phyloP scores from a whole-genome alignment of 129 eudicot species.

The sunflower (Helianthus annuus) region HanXRQr2.0-SUNRISE NC_035445.2:70550101-70550600 shows the following conservation, averaged over 20 bases:
- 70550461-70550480: constrained; percentile 95
- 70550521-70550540: background rate
- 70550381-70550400: constrained; percentile 75
- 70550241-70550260: no score
- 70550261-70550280: no score
- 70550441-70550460: constrained; percentile 88
- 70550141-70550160: no score
- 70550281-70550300: no score
- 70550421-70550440: constrained; percentile 88
- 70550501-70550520: background rate
- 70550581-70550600: constrained; percentile 44
- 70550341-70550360: constrained; percentile 63
- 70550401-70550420: constrained; percentile 85
- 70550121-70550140: no score
- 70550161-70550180: no score
- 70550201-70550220: no score
- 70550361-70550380: constrained; percentile 50
- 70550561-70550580: background rate
- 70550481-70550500: constrained; percentile 15
- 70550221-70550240: no score
- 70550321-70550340: no score
- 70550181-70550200: no score
- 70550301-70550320: no score
- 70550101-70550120: no score
- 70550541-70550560: background rate